A percentile compares a stretch with the other conserved stretches of the same genome.
phyloP scores from a whole-genome alignment of 2,329 filamentous ascomycete genomes.

The Fusarium sp. region DNA sequence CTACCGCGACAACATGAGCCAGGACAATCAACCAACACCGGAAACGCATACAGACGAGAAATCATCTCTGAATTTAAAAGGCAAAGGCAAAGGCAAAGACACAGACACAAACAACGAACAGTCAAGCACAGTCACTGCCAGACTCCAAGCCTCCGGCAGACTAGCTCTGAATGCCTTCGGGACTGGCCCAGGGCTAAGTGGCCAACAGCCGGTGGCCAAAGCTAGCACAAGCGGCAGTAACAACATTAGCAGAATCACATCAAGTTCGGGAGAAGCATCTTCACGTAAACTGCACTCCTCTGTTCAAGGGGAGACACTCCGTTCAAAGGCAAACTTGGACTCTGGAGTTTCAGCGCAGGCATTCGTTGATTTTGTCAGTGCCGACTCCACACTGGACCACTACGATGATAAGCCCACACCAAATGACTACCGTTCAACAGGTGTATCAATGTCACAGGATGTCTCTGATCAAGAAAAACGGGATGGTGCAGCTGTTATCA shows the following conservation, averaged over 20 bases:
- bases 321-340: conserved; percentile 19
- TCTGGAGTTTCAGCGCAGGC: conserved; percentile 50
- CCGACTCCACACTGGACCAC: conserved; percentile 21
- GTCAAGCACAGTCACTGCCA: conserved; percentile 31
- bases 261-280: conserved; percentile 35
- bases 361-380: conserved; percentile 42
- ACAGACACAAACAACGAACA: conserved; percentile 30
- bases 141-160: conserved; percentile 46
- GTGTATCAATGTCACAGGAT: neutral
- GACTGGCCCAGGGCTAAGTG: conserved; percentile 30
- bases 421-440: neutral
- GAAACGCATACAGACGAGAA: neutral
- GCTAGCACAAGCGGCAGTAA: conserved; percentile 22
- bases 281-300: conserved; percentile 36
- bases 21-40: conserved; percentile 11
- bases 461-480: conserved; percentile 42
- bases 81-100: conserved; percentile 38
- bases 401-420: conserved; percentile 9
- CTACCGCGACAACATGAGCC: conserved; percentile 26
- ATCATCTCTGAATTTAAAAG: conserved; percentile 20
- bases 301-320: conserved; percentile 29
- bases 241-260: conserved; percentile 24
- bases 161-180: conserved; percentile 44
- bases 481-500: conserved; percentile 55
- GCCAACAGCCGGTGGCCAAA: conserved; percentile 37